These are phyloP conservation scores for Entrophospora sp. DNA, from an alignment of 192 early-diverging fungal genomes.

Conservation along the genomic window DNA sequence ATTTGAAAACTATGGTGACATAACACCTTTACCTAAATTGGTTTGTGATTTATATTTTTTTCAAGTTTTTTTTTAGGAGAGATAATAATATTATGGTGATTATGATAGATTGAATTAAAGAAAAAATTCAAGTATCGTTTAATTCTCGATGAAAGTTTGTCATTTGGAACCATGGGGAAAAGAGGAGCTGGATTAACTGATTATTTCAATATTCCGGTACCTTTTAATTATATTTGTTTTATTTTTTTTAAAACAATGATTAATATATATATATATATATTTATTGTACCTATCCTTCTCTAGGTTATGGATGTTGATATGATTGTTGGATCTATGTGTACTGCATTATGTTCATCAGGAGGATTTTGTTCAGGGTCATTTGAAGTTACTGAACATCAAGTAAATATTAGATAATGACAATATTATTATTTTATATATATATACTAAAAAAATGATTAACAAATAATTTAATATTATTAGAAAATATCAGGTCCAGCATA, in stretches of 20 bases:
- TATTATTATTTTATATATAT: too few relatives aligned
- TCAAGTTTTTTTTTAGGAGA: too few relatives aligned
- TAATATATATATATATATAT: too few relatives aligned
- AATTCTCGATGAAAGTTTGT: slow-evolving; percentile 85
- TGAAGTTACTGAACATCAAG: slow-evolving; percentile 75
- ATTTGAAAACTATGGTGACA: slow-evolving; percentile 78
- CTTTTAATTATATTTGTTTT: too few relatives aligned
- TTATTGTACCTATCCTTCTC: too few relatives aligned
- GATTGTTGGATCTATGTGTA: slow-evolving; percentile 74
- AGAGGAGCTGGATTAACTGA: slow-evolving; percentile 81
- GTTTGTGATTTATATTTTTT: slow-evolving; percentile 30
- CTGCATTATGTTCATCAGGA: slow-evolving; percentile 70
- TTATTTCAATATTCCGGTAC: slow-evolving; percentile 59
- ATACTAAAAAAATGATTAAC: too few relatives aligned
- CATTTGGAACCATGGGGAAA: slow-evolving; percentile 79
- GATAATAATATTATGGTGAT: not conserved
- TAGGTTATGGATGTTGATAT: slow-evolving; percentile 73
- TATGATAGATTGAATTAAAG: slow-evolving; percentile 67
- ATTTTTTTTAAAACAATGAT: too few relatives aligned
- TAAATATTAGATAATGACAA: too few relatives aligned
- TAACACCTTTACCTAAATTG: slow-evolving; percentile 69
- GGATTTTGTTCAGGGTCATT: slow-evolving; percentile 85
- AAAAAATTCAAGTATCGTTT: slow-evolving; percentile 92
- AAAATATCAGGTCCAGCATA: slow-evolving; percentile 83
- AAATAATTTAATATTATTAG: too few relatives aligned